Evolutionary conservation across 176 grass and related monocot species (phyloP), one percentile per base, ranked within the genome.

Genomic region (Zea mays): DNA sequence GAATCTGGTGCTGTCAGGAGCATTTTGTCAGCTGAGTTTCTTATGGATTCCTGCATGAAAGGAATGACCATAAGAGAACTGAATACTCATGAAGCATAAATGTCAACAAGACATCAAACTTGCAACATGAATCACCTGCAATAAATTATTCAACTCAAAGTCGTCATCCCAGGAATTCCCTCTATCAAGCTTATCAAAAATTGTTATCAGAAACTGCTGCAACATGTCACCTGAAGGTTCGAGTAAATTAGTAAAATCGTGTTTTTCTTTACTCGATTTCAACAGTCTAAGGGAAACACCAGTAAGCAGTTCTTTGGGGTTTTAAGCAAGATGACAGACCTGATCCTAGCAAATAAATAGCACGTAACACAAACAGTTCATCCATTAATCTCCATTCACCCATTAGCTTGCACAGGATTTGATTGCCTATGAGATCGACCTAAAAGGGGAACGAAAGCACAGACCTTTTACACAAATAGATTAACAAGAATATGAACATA

Each of bases 271-370:
- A 84, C 13, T 56, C 13, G 16, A 38, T 68, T 27, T 60, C 34
- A 75, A 74, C n/a, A 62, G 35, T 65, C 65, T 61, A 1, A 12
- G 0, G 57, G 59, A 40, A 72, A 81, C 69, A 64, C 4, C 19
- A 63, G 68, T 63, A 82, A 62, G 36, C 8, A 12, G 34, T 51
- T 61, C 27, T 48, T 70, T 15, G 7, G 0, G 11, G 46, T 34
- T 49, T 50, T 59, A 52, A 57, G 52, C 7, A 4, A 0, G 56
- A 71, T 74, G 38, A 35, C 66, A 77, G 69, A 94, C 95, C 95
- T 83, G 95, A 98, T n/a, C 95, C 95, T 84, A 98, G 80, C 77
- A 98, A 88, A 90, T 88, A 98, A 68, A 98, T 90, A 81, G 87
- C 85, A 75, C 83, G 95, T 71, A 98, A 81, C n/a, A 98, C 86